Evolutionary conservation across 2,329 filamentous ascomycete species (phyloP).

Genomic region (Paracoccidioides lutzii): DNA sequence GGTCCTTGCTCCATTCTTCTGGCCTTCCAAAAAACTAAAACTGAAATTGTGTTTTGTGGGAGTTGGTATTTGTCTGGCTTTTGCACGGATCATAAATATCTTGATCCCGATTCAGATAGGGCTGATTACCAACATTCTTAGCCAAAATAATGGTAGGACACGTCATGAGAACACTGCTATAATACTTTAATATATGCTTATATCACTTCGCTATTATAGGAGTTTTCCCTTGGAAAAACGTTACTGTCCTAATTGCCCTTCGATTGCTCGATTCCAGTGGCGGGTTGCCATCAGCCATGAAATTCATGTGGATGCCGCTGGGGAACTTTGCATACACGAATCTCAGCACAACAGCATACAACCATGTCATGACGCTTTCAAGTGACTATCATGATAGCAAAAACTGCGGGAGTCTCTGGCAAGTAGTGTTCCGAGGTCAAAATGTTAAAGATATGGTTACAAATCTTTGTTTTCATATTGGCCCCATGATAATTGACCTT

Average conservation of each 20-base stretch:
- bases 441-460: conserved; percentile 49
- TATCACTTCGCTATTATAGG: conserved; percentile 13
- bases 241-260: conserved; percentile 39
- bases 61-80: conserved; percentile 55
- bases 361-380: conserved; percentile 55
- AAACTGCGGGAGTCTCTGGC: conserved; percentile 50
- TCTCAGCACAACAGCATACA: conserved; percentile 49
- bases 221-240: conserved; percentile 40
- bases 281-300: conserved; percentile 39
- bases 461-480: conserved; percentile 45
- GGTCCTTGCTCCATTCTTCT: conserved; percentile 67
- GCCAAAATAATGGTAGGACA: conserved; percentile 32
- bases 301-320: conserved; percentile 42
- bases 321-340: conserved; percentile 45
- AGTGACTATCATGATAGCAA: conserved; percentile 59
- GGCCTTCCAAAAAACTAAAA: conserved; percentile 53
- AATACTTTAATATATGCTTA: not conserved
- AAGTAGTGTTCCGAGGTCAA: conserved; percentile 51
- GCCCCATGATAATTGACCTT: conserved; percentile 51
- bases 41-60: conserved; percentile 57
- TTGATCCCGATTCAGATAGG: conserved; percentile 72
- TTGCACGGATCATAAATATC: conserved; percentile 59
- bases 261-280: conserved; percentile 39
- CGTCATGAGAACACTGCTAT: not conserved
- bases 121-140: conserved; percentile 59